Evolutionary conservation across 768 basidiomycete genomes (phyloP).

Genomic region (Collybia nuda): DNA sequence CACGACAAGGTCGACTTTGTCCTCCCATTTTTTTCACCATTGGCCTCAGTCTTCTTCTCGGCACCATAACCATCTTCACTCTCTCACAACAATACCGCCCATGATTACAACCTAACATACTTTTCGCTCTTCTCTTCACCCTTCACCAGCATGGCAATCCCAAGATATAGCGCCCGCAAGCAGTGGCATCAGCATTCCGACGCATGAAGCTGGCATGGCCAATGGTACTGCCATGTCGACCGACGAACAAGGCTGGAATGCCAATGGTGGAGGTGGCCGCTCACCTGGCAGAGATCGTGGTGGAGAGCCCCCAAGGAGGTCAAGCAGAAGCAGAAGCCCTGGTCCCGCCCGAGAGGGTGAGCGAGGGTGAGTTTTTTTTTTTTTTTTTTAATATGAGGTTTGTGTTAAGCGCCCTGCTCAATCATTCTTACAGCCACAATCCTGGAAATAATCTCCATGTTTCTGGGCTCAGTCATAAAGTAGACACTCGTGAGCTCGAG

Average conservation of each 20-base stretch:
- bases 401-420: not conserved
- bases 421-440: slow-evolving; percentile 25
- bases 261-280: slow-evolving; percentile 32
- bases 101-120: slow-evolving; percentile 34
- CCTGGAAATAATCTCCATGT: slow-evolving; percentile 69
- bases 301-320: slow-evolving; percentile 58
- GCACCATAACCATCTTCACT: slow-evolving; percentile 17
- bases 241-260: slow-evolving; percentile 60
- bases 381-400: no score
- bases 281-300: slow-evolving; percentile 47
- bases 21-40: slow-evolving; percentile 16
- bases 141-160: slow-evolving; percentile 74
- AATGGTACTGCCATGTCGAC: slow-evolving; percentile 42
- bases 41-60: slow-evolving; percentile 13
- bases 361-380: slow-evolving; percentile 48
- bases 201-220: slow-evolving; percentile 42
- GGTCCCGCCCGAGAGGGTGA: slow-evolving; percentile 43
- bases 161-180: slow-evolving; percentile 76
- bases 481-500: slow-evolving; percentile 86
- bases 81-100: slow-evolving; percentile 8
- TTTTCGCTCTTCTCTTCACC: slow-evolving; percentile 29
- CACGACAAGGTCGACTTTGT: slow-evolving; percentile 10
- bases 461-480: slow-evolving; percentile 54
- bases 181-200: slow-evolving; percentile 71
- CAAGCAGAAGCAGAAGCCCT: slow-evolving; percentile 81